Conservation (phyloP, 1,284 basidiomycete species). For the Fomitopsis betulina region DNA sequence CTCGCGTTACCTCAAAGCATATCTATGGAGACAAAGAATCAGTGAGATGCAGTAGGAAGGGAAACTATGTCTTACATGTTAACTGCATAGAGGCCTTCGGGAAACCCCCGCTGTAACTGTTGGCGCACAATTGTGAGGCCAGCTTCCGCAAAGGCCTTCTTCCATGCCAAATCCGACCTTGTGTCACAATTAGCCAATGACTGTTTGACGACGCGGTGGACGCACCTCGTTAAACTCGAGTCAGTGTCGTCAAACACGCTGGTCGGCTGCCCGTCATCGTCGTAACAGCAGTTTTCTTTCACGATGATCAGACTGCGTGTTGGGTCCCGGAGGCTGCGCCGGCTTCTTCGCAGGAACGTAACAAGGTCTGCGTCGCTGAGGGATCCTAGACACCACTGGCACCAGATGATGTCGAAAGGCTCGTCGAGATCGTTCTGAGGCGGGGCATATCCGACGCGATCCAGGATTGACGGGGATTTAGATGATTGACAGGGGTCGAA, state of each 20-base stretch:
- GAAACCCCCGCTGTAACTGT: slow-evolving; percentile 75
- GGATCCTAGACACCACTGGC: slow-evolving; percentile 95
- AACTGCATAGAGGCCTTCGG: slow-evolving; percentile 74
- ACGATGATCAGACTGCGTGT: slow-evolving; percentile 67
- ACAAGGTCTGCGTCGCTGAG: slow-evolving; percentile 76
- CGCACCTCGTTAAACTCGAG: slow-evolving; percentile 80
- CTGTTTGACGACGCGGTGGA: not conserved
- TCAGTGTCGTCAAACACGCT: slow-evolving; percentile 83
- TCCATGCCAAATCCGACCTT: slow-evolving; percentile 84
- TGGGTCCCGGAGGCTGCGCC: slow-evolving; percentile 48
- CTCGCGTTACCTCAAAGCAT: slow-evolving; percentile 41
- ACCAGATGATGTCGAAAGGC: slow-evolving; percentile 83
- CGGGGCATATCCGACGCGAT: slow-evolving; percentile 54
- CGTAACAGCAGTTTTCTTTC: slow-evolving; percentile 87
- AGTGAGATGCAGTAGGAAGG: not conserved
- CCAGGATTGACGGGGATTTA: slow-evolving; percentile 40
- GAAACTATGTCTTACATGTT: slow-evolving; percentile 62
- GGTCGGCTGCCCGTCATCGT: slow-evolving; percentile 46
- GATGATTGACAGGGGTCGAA: slow-evolving; percentile 62
- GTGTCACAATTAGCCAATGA: not conserved
- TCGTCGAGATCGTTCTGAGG: slow-evolving; percentile 29
- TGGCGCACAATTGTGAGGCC: slow-evolving; percentile 67
- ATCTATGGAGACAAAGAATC: slow-evolving; percentile 35
- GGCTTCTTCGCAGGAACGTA: slow-evolving; percentile 64
- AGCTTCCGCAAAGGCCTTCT: slow-evolving; percentile 64